Conservation (phyloP, 78 protist species). For the Isochrysis galbana region DNA sequence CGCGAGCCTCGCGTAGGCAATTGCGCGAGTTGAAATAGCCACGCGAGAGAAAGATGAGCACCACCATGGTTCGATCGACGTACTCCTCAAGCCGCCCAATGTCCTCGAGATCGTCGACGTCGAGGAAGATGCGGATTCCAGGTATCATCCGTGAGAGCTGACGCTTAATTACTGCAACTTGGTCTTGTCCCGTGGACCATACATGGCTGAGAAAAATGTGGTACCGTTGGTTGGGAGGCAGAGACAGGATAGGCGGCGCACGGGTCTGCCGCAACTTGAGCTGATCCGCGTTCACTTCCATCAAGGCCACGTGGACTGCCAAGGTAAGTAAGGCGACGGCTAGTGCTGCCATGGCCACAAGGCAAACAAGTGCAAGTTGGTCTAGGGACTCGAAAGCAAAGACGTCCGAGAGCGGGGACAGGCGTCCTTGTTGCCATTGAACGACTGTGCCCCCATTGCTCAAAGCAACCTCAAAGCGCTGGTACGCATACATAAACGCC, state of each 20-base stretch:
- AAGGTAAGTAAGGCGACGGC: background rate
- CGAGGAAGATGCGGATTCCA: background rate
- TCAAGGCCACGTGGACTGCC: background rate
- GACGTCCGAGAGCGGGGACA: background rate
- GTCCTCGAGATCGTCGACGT: constrained; percentile 24
- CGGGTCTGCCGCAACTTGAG: background rate
- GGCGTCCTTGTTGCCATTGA: no score
- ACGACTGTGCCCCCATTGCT: no score
- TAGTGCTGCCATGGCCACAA: background rate
- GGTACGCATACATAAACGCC: background rate
- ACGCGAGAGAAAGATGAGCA: constrained; percentile 5
- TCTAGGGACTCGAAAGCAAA: background rate
- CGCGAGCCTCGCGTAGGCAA: background rate
- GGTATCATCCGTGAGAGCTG: background rate
- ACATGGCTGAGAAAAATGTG: background rate
- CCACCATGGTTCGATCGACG: background rate
- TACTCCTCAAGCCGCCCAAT: background rate
- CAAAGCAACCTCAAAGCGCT: background rate
- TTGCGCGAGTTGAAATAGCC: constrained; percentile 23
- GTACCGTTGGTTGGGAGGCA: background rate
- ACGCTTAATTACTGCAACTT: background rate
- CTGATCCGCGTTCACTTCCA: background rate
- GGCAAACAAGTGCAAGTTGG: background rate
- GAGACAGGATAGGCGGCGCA: background rate
- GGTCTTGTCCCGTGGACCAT: constrained; percentile 8